Evolutionary conservation across 805 yeast genomes (phyloP).

Genomic region (Spencermartinsiella europaea): DNA sequence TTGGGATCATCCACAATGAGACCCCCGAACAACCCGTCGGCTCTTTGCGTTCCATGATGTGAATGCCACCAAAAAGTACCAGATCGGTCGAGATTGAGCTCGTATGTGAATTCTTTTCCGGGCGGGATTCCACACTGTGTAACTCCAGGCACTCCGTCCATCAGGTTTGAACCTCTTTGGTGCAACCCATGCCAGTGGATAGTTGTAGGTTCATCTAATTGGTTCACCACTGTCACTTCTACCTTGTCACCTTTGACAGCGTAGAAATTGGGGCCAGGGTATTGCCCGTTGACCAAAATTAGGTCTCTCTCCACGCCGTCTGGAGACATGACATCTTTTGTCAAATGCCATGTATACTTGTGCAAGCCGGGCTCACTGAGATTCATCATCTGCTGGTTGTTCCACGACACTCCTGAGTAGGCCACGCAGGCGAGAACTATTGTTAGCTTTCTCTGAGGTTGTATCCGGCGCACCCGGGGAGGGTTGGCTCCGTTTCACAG

Average conservation of each 20-base stretch:
- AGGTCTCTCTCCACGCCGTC: conserved; percentile 29
- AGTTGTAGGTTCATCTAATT: conserved; percentile 37
- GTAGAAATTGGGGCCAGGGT: conserved; percentile 47
- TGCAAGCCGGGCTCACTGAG: too few species aligned
- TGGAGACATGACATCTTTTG: background rate
- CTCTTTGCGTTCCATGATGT: conserved; percentile 42
- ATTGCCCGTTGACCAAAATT: conserved; percentile 39
- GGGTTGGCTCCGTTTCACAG: too few species aligned
- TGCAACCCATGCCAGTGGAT: conserved; percentile 51
- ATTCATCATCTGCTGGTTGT: too few species aligned
- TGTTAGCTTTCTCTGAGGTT: too few species aligned
- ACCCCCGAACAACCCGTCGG: conserved; percentile 47
- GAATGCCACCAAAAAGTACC: conserved; percentile 57
- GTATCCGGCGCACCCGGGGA: too few species aligned
- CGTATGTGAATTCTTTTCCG: conserved; percentile 45
- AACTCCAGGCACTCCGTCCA: conserved; percentile 49
- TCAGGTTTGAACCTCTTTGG: conserved; percentile 41
- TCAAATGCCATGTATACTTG: background rate
- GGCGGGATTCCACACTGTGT: conserved; percentile 48
- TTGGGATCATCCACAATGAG: conserved; percentile 37
- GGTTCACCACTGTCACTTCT: conserved; percentile 35
- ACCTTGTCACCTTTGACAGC: conserved; percentile 35
- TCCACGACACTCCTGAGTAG: too few species aligned
- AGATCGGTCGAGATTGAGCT: conserved; percentile 34
- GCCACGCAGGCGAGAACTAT: too few species aligned